Conservation (phyloP, 371 early-diverging fungal genomes). For the Circinella minor region DNA sequence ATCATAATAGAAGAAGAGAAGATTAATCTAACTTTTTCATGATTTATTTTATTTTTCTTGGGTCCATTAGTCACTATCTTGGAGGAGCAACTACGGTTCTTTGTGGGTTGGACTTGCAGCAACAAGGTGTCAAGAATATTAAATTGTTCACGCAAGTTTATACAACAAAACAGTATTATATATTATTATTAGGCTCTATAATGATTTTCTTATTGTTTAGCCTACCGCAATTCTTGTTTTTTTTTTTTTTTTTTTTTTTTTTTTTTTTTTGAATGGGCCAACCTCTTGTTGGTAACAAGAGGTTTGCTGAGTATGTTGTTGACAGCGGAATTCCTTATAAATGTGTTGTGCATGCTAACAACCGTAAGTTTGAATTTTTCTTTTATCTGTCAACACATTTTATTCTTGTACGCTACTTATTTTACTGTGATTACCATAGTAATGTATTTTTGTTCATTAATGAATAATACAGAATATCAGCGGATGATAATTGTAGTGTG, state of each 20-base stretch:
- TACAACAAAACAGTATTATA: too few species aligned
- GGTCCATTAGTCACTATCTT: conserved; percentile 24
- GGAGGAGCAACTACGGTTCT: conserved; percentile 27
- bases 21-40: background rate
- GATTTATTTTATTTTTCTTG: background rate
- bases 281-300: conserved; percentile 25
- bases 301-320: conserved; percentile 25
- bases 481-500: too few species aligned
- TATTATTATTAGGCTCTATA: too few species aligned
- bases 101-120: conserved; percentile 26
- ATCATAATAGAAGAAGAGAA: too few species aligned
- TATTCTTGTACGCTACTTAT: too few species aligned
- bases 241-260: too few species aligned
- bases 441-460: too few species aligned
- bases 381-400: background rate
- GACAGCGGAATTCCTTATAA: conserved; percentile 17
- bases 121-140: conserved; percentile 17
- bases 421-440: too few species aligned
- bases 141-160: conserved; percentile 8
- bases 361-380: conserved; percentile 21
- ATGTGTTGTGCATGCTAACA: conserved; percentile 25
- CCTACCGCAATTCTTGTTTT: too few species aligned
- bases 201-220: too few species aligned
- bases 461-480: too few species aligned
- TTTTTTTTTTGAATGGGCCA: conserved; percentile 2